Evolutionary conservation across 371 early-diverging fungal genomes (phyloP), one percentile per base, ranked within the genome.

Genomic region (Coemansia sp.): DNA sequence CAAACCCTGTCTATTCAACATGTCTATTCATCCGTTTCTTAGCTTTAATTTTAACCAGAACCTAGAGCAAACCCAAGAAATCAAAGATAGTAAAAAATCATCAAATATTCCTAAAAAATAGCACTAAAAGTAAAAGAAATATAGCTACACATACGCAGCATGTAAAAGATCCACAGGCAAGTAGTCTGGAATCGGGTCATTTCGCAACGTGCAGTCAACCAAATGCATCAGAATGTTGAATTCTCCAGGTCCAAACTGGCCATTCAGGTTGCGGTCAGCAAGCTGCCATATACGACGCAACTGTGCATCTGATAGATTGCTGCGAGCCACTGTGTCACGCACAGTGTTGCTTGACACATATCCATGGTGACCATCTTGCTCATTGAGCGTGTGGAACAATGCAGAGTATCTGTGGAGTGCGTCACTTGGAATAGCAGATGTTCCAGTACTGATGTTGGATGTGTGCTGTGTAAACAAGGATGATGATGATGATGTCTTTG

Each of bases 201-300:
- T 39, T 7, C 60, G 55, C 42, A 67, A 33, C 2, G 75, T 71
- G 11, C 57, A 59, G 54, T 75, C 75, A 12, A 64, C 48, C 60
- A 75, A 53, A 18, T 75, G 61, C 75, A 75, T 75, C 28, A 64
- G 52, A 8, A 75, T 58, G 61, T 71, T 64, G 50, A 75, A 75
- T 20, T 67, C 75, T 18, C 71, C 67, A 0, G 71, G 75, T 1
- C 71, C 75, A 37, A 70, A 75, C 26, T 26, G 14, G 8, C 75
- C 75, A 21, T 74, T 51, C 21, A 63, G 48, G 26, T 71, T 67
- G 16, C 75, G 48, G 64, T 75, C 75, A 7, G 75, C 53, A n/a
- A 75, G 58, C 5, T 64, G 67, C 71, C 71, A 67, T 39, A 75
- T 75, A 8, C 67, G 40, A 33, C 71, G 67, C 58, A 75, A 39